Conservation (phyloP, 345 rosid species). For the Balakata baccata region DNA sequence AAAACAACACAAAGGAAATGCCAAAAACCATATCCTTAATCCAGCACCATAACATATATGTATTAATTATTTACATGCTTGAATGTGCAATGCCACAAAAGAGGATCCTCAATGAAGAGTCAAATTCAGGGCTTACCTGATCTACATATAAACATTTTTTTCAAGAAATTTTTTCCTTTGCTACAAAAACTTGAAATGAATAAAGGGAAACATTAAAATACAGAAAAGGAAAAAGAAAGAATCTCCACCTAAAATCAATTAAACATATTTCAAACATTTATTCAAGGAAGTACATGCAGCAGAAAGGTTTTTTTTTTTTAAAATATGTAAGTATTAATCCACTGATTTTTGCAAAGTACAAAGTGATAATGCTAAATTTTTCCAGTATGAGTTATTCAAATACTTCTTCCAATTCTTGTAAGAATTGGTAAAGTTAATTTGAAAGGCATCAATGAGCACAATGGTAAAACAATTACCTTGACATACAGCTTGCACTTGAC, state of each 20-base stretch:
- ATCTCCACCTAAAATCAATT: not conserved
- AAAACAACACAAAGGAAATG: not conserved
- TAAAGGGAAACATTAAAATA: not conserved
- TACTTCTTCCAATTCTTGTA: not conserved
- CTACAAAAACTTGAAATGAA: not conserved
- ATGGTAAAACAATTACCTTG: constrained; percentile 47
- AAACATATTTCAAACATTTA: not conserved
- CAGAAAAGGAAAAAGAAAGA: not conserved
- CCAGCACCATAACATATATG: not conserved
- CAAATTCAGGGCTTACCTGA: not conserved
- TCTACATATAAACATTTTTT: not conserved
- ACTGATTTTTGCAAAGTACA: not conserved
- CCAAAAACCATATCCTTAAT: not conserved
- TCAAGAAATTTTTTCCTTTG: not conserved
- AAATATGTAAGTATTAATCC: not conserved
- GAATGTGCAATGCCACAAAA: not conserved
- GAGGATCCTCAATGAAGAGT: not conserved
- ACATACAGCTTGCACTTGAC: constrained; percentile 96
- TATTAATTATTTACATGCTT: too few relatives aligned
- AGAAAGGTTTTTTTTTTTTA: not conserved
- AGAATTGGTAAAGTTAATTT: not conserved
- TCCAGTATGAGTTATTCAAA: not conserved
- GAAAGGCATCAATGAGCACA: constrained; percentile 3
- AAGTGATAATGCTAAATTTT: not conserved
- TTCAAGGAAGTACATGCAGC: not conserved